These are phyloP conservation scores for Barnettozyma vustinii DNA, from an alignment of 805 yeast species.

Conservation along the genomic window DNA sequence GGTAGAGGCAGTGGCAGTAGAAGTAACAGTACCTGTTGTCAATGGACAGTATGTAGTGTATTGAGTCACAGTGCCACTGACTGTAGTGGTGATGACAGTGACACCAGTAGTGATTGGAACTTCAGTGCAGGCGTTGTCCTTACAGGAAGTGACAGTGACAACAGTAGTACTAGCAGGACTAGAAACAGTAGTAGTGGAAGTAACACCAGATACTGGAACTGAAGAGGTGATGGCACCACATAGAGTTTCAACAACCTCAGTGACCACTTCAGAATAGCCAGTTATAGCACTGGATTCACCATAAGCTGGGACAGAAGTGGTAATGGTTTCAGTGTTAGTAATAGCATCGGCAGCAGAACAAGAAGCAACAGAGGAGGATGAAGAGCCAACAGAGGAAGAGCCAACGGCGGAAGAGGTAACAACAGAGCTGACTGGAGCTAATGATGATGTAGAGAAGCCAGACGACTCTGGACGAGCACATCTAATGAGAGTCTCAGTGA, in stretches of 20 bases:
- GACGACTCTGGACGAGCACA: no score
- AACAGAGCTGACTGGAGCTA: no score
- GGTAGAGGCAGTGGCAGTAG: neutral
- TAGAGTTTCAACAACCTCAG: no score
- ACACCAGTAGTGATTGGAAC: constrained; percentile 27
- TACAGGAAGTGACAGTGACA: neutral
- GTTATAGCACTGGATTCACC: no score
- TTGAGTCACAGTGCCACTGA: constrained; percentile 24
- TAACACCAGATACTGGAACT: neutral
- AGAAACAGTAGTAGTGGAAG: neutral
- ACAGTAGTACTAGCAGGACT: neutral
- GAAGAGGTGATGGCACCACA: constrained; percentile 20
- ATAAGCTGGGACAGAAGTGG: no score
- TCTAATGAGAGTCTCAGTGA: no score
- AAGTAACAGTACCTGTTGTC: constrained; percentile 2
- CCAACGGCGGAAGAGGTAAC: neutral
- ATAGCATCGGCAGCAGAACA: neutral
- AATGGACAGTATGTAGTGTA: constrained; percentile 33
- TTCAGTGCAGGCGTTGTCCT: neutral
- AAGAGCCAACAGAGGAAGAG: neutral
- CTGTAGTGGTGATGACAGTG: constrained; percentile 28
- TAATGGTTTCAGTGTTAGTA: constrained; percentile 3
- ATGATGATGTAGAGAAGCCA: no score
- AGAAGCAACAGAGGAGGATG: neutral
- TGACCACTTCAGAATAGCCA: no score